Conservation (phyloP, 768 basidiomycete species). For the Suillus luteus region DNA sequence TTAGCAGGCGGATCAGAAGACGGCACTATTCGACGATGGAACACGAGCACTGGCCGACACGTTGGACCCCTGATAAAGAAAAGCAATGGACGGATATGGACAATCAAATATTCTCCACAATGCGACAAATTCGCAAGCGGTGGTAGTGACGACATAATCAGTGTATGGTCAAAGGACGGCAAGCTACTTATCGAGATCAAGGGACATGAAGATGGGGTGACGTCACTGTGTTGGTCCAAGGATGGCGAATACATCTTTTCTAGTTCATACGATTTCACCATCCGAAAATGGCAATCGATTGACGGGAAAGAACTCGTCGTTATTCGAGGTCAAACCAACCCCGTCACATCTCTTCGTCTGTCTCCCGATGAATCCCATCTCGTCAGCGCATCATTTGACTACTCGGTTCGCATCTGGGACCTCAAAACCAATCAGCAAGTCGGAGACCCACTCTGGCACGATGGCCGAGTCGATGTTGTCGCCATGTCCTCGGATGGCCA, state of each 20-base stretch:
- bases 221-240: not conserved
- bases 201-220: not conserved
- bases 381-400: not conserved
- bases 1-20: conserved; percentile 15
- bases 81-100: not conserved
- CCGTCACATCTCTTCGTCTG: not conserved
- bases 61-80: not conserved
- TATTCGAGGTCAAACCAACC: not conserved
- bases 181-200: not conserved
- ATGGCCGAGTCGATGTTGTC: conserved; percentile 57
- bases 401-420: conserved; percentile 5
- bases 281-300: not conserved
- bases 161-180: not conserved
- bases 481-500: conserved; percentile 73
- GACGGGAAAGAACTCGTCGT: not conserved
- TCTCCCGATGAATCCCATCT: not conserved
- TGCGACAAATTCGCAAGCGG: not conserved
- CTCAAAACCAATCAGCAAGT: not conserved
- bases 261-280: not conserved
- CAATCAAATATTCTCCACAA: not conserved
- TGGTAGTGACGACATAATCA: not conserved
- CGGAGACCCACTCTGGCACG: conserved; percentile 62
- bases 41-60: conserved; percentile 4
- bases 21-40: conserved; percentile 18
- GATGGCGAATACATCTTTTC: not conserved